Base-by-base conservation (phyloP, 768 basidiomycete genomes). In the Coprinopsis marcescibilis region DNA sequence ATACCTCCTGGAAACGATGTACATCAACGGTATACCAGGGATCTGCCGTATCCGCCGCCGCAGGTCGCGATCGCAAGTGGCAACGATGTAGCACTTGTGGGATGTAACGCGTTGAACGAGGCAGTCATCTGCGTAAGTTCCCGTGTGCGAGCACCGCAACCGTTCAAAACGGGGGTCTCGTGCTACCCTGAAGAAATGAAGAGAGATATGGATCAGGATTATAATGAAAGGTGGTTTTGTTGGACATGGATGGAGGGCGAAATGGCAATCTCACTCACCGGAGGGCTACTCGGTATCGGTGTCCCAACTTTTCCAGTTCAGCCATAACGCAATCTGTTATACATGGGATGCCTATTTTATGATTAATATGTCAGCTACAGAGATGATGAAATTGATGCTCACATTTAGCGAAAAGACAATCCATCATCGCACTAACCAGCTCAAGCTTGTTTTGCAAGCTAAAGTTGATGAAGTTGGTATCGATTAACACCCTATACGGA, bases 251-350 rank as follows among this genome's bases (percentile, higher is more conserved):
- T 5, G 13, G 20, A 1, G 1, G 25, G 36, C 32, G 29, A 10
- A 26, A 40, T n/a, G 29, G 23, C 25, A 42, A 11, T 25, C 45
- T 44, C 11, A 65, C 86, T 57, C 46, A 93, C 94, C 91, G 83
- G 38, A 99, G 72, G 15, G 96, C 96, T 26, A 98, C 80, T 30
- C 96, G 83, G 65, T 95, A 99, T 57, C 88, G 84, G 43, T 92
- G 93, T 2, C 96, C 96, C 12, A 99, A 71, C 67, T 99, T 99
- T 68, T 99, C 96, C 57, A 99, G 69, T 64, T 99, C 96, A 5
- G 95, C 96, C 77, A 98, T 87, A 11, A 99, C 96, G 58, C 96
- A 99, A 65, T 98, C 96, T 21, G 96, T 97, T n/a, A 99, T 88
- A 55, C 93, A 96, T 1, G 96, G 96, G 56, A 97, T 97, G 64